A percentile compares a stretch with the other conserved stretches of the same genome.
These are phyloP conservation scores for Craspedostauros australis DNA, from an alignment of 108 stramenopile genomes.

Conservation along the genomic window DNA sequence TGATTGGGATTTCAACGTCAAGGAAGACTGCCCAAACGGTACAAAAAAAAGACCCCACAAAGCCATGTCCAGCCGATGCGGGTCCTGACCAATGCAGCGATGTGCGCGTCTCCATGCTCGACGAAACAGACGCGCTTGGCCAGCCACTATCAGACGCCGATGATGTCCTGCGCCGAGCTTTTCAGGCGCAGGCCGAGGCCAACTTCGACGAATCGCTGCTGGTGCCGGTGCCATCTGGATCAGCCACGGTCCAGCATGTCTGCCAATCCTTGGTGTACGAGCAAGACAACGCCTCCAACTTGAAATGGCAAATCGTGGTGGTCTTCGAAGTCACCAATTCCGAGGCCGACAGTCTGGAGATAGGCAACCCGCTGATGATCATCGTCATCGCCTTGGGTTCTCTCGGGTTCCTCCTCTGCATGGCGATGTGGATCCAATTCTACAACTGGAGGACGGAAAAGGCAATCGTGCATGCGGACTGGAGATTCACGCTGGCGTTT, in stretches of 20 bases:
- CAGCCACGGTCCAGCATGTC: conserved; percentile 8
- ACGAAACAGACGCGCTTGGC: background rate
- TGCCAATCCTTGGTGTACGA: conserved; percentile 21
- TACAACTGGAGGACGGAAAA: conserved; percentile 18
- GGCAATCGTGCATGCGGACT: conserved; percentile 26
- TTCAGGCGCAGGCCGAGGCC: conserved; percentile 11
- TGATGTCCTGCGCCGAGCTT: conserved; percentile 12
- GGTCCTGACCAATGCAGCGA: conserved; percentile 6
- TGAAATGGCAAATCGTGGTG: conserved; percentile 32
- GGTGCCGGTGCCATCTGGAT: background rate
- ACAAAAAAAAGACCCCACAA: conserved; percentile 1
- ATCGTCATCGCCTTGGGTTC: conserved; percentile 12
- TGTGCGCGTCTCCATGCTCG: too few relatives aligned
- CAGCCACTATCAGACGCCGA: conserved; percentile 8
- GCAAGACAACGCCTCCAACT: conserved; percentile 1
- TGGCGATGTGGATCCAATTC: conserved; percentile 7
- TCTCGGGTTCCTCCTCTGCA: conserved; percentile 22
- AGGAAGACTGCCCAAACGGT: conserved; percentile 13
- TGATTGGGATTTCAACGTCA: conserved; percentile 35
- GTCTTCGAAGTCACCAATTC: conserved; percentile 10
- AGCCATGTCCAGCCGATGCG: conserved; percentile 11
- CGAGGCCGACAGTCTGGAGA: conserved; percentile 7
- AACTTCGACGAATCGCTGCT: too few relatives aligned
- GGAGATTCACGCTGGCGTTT: conserved; percentile 40
- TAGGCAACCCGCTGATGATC: conserved; percentile 21